phyloP scores from a whole-genome alignment of 768 basidiomycete species.

The Auricularia sp. region DNA sequence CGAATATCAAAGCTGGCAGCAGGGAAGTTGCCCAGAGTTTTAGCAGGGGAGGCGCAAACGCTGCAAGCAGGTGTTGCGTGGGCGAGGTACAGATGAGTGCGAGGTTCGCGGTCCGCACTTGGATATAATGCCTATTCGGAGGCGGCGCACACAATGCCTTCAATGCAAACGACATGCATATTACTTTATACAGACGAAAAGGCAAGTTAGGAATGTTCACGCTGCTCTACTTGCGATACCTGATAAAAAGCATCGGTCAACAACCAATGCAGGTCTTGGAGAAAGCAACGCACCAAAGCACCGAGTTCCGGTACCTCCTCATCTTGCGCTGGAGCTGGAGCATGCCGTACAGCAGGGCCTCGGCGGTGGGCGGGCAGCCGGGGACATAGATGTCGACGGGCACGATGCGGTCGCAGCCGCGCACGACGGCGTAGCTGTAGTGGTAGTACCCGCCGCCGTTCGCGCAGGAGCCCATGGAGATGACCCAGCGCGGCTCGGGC shows the following conservation, averaged over 20 bases:
- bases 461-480: slow-evolving; percentile 99
- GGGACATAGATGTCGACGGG: slow-evolving; percentile 98
- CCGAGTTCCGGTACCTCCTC: slow-evolving; percentile 75
- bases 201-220: no score
- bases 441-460: slow-evolving; percentile 97
- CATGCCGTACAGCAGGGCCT: slow-evolving; percentile 94
- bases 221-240: slow-evolving; percentile 9
- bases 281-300: slow-evolving; percentile 57
- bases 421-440: slow-evolving; percentile 97
- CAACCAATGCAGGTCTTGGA: no score
- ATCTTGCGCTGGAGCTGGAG: slow-evolving; percentile 95
- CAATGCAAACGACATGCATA: no score
- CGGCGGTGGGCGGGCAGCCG: slow-evolving; percentile 91
- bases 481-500: slow-evolving; percentile 99
- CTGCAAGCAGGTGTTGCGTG: no score
- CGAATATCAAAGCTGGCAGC: no score
- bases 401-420: slow-evolving; percentile 96
- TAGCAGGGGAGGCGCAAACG: no score
- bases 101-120: no score
- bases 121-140: no score
- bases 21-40: no score
- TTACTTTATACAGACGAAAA: no score
- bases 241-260: background rate
- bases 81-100: no score
- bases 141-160: no score